phyloP scores from a whole-genome alignment of 163 green algal genomes.

The Chloromonas sp. region DNA sequence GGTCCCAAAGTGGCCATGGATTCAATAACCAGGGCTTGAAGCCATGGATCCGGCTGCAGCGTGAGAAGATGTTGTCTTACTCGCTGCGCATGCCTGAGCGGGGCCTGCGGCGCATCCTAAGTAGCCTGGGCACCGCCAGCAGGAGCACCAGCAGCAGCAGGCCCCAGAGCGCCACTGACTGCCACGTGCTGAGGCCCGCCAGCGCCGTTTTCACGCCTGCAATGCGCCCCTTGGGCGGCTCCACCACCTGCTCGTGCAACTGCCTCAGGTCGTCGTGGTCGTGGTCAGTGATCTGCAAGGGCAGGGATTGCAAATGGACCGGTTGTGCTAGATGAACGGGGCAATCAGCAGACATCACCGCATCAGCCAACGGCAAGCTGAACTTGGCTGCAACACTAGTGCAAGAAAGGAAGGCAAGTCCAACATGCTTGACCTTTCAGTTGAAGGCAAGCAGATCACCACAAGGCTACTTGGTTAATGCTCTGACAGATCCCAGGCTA shows the following conservation, averaged over 20 bases:
- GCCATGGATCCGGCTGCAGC: too few relatives aligned
- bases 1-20: too few relatives aligned
- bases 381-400: too few relatives aligned
- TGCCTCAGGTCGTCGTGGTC: background rate
- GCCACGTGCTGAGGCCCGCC: background rate
- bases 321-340: too few relatives aligned
- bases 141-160: conserved; percentile 1
- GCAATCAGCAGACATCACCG: too few relatives aligned
- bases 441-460: too few relatives aligned
- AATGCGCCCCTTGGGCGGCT: background rate
- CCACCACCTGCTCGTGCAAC: background rate
- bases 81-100: background rate
- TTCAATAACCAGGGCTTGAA: too few relatives aligned
- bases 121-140: background rate
- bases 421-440: too few relatives aligned
- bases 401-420: too few relatives aligned
- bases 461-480: too few relatives aligned
- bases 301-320: background rate
- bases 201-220: background rate
- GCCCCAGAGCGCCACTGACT: background rate
- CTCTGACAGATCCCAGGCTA: too few relatives aligned
- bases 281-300: background rate
- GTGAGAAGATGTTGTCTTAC: background rate
- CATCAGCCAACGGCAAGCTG: too few relatives aligned
- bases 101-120: background rate